These are phyloP conservation scores for Talaromyces wortmannii DNA, from an alignment of 495 filamentous ascomycete species.

Conservation along the genomic window DNA sequence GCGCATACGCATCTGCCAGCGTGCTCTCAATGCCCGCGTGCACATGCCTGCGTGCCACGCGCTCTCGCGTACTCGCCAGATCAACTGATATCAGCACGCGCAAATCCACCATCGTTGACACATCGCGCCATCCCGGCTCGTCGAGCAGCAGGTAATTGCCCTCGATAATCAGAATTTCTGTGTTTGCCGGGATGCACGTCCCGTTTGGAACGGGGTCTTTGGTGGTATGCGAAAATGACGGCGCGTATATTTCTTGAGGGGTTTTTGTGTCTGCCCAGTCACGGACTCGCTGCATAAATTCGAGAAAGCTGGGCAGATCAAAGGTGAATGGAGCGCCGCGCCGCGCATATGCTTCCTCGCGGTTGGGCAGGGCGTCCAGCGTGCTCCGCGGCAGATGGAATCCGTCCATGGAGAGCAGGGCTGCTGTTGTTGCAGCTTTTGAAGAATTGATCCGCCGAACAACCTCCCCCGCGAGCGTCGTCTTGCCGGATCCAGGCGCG, in stretches of 20 bases:
- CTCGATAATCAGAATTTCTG: conserved; percentile 29
- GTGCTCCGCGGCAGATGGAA: conserved; percentile 29
- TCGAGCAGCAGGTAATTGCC: conserved; percentile 31
- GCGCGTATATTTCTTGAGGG: conserved; percentile 13
- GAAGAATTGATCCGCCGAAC: conserved; percentile 19
- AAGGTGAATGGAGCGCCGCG: conserved; percentile 39
- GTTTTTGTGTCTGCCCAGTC: not conserved
- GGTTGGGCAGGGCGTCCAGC: conserved; percentile 28
- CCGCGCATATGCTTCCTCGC: conserved; percentile 25
- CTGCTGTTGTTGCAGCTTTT: conserved; percentile 7
- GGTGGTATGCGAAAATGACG: conserved; percentile 30
- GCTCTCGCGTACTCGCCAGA: conserved; percentile 18
- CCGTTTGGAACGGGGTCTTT: conserved; percentile 33
- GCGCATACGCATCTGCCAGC: conserved; percentile 26
- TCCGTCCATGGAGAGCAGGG: conserved; percentile 33
- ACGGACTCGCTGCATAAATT: conserved; percentile 9
- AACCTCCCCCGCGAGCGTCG: conserved; percentile 33
- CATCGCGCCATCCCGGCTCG: conserved; percentile 16
- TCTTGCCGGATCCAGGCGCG: conserved; percentile 40
- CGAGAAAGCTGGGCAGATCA: conserved; percentile 21
- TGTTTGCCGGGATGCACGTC: conserved; percentile 21
- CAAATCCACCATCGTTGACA: conserved; percentile 16
- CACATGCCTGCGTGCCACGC: conserved; percentile 30
- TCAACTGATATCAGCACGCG: conserved; percentile 31
- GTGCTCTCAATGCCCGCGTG: conserved; percentile 31